Evolutionary conservation across 805 yeast species (phyloP).

Genomic region (Wickerhamomyces ciferrii): DNA sequence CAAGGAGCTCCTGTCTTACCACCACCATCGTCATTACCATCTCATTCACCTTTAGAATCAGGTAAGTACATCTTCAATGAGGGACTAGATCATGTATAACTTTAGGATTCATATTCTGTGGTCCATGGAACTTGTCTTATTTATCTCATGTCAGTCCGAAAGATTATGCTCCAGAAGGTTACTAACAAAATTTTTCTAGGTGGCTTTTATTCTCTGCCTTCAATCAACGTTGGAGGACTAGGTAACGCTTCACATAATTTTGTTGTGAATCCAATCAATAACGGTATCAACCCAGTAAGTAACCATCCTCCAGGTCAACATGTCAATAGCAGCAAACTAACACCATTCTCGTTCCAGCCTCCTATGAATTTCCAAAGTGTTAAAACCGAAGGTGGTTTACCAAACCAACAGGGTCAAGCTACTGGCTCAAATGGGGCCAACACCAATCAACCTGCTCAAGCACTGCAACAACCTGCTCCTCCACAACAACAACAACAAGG

Average conservation of each 20-base stretch:
- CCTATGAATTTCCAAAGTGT: conserved; percentile 1
- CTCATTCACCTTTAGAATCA: conserved; percentile 18
- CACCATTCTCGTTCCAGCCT: conserved; percentile 4
- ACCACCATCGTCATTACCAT: conserved; percentile 40
- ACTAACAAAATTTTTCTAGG: conserved; percentile 13
- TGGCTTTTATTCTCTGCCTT: conserved; percentile 18
- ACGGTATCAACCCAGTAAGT: conserved; percentile 10
- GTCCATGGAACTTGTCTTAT: too few relatives aligned
- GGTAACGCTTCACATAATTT: conserved; percentile 11
- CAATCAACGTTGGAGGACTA: conserved; percentile 11
- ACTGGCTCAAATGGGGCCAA: conserved; percentile 13
- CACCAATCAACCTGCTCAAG: conserved; percentile 19
- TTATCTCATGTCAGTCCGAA: too few relatives aligned
- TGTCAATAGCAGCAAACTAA: not conserved
- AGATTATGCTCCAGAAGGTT: too few relatives aligned
- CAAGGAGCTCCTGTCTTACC: conserved; percentile 56
- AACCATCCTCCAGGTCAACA: not conserved
- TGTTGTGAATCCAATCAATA: conserved; percentile 13
- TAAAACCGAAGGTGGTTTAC: not conserved
- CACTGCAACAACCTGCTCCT: conserved; percentile 9
- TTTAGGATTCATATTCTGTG: not conserved
- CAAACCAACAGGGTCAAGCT: conserved; percentile 7
- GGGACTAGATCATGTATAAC: not conserved
- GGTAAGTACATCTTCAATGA: conserved; percentile 13
- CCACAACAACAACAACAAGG: conserved; percentile 16